phyloP scores from a whole-genome alignment of 768 basidiomycete genomes.

The Boletus subcaerulescens region DNA sequence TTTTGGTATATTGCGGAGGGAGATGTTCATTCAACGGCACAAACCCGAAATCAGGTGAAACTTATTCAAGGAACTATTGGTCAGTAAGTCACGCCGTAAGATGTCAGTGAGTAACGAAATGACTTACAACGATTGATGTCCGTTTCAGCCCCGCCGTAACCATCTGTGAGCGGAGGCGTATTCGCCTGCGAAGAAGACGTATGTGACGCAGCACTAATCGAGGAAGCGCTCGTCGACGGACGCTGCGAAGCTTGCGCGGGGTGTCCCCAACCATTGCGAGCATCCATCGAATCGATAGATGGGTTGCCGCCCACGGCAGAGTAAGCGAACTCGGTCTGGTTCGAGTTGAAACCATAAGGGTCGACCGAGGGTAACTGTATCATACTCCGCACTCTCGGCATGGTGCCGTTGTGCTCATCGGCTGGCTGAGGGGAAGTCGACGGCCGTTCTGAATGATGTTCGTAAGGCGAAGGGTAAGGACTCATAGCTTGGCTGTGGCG shows the following conservation, averaged over 20 bases:
- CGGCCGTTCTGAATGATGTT: slow-evolving; percentile 62
- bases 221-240: slow-evolving; percentile 70
- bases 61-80: slow-evolving; percentile 42
- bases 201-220: slow-evolving; percentile 72
- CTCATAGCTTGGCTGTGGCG: slow-evolving; percentile 86
- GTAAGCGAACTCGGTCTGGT: slow-evolving; percentile 80
- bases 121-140: slow-evolving; percentile 85
- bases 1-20: slow-evolving; percentile 59
- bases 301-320: slow-evolving; percentile 53
- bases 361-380: slow-evolving; percentile 75
- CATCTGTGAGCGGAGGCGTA: slow-evolving; percentile 68
- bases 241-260: slow-evolving; percentile 42
- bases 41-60: slow-evolving; percentile 84
- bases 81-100: slow-evolving; percentile 47
- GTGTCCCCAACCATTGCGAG: slow-evolving; percentile 42
- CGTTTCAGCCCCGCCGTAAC: slow-evolving; percentile 60
- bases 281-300: slow-evolving; percentile 39
- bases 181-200: slow-evolving; percentile 79
- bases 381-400: slow-evolving; percentile 82
- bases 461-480: slow-evolving; percentile 84
- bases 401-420: slow-evolving; percentile 42
- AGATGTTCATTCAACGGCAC: slow-evolving; percentile 80
- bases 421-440: slow-evolving; percentile 71
- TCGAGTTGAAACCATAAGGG: slow-evolving; percentile 60
- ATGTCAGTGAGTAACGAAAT: slow-evolving; percentile 19